Evolutionary conservation across 1,284 basidiomycete species (phyloP).

Genomic region (Pholiota adiposa): DNA sequence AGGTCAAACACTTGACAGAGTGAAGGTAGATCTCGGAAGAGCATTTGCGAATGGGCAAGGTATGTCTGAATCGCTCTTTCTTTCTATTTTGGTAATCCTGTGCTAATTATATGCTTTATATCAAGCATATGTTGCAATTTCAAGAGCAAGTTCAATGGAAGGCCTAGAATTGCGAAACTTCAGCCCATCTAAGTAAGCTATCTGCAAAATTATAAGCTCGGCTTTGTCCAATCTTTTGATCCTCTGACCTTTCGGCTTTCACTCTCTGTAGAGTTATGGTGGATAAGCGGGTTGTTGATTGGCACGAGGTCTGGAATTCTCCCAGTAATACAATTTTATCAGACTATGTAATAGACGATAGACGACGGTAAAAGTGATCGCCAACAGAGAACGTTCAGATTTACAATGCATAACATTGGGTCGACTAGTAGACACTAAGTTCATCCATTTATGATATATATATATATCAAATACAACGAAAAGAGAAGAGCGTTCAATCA

Average conservation of each 20-base stretch:
- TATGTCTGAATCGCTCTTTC: conserved; percentile 22
- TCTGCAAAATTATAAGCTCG: too few species aligned
- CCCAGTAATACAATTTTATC: conserved; percentile 14
- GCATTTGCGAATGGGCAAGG: conserved; percentile 83
- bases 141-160: conserved; percentile 84
- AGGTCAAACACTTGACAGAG: conserved; percentile 76
- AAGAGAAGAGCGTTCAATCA: conserved; percentile 5
- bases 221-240: too few species aligned
- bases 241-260: too few species aligned
- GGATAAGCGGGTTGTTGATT: conserved; percentile 35
- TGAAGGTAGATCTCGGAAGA: conserved; percentile 65
- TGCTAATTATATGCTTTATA: conserved; percentile 10
- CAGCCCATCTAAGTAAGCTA: conserved; percentile 65
- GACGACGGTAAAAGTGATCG: not conserved
- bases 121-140: conserved; percentile 88
- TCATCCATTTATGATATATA: conserved; percentile 11
- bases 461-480: conserved; percentile 20
- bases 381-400: not conserved
- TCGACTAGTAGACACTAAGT: conserved; percentile 1
- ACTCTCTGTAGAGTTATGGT: conserved; percentile 30
- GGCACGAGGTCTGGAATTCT: conserved; percentile 30
- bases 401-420: not conserved
- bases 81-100: not conserved
- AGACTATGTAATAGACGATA: conserved; percentile 9
- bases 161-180: conserved; percentile 87